Base-by-base conservation (phyloP, 768 basidiomycete species). In the Suillus luteus region DNA sequence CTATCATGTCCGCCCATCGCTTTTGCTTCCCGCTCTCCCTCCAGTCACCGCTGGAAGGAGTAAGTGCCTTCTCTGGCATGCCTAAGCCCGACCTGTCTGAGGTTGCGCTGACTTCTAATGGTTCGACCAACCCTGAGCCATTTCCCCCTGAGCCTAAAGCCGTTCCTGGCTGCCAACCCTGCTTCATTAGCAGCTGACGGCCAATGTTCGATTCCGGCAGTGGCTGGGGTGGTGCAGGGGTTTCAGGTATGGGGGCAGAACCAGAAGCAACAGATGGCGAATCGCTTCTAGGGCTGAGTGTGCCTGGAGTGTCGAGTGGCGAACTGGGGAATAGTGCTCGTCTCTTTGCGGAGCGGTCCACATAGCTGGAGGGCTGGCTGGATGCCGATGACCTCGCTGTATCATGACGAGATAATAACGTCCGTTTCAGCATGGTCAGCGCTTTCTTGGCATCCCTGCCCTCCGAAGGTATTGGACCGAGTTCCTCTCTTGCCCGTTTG, bases 101-200 rank as follows among this genome's bases (percentile, higher is more conserved):
- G 22, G 68, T 83, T 2, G 76, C 64, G 44, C 72, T 81, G 6
- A 85, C 76, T 67, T 85, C 79, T 7, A 91, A 73, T 2, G 90
- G 90, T 33, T 85, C 86, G n/a, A 85, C 75, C 17, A 87, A 73
- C 17, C 81, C 82, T 54, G 59, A 59, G 10, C 59, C 59, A 24
- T 66, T 64, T 19, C 48, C 59, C 27, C 37, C 44, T 1, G n/a
- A 61, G n/a, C 74, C 75, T 4, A 84, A 76, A 24, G 72, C 69
- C 11, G 76, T 75, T 1, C 91, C 92, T 10, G 89, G 91, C 19
- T 80, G 77, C 92, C 92, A 93, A 1, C 91, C 91, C 73, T 90
- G 90, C 71, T 87, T 89, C 72, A 86, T 77, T 1, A 93, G 78
- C 37, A 93, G 77, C 43, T 79, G 81, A 68, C 90, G 86, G 0